Conservation (phyloP, 2,329 filamentous ascomycete genomes). For the Phialophora expanda region DNA sequence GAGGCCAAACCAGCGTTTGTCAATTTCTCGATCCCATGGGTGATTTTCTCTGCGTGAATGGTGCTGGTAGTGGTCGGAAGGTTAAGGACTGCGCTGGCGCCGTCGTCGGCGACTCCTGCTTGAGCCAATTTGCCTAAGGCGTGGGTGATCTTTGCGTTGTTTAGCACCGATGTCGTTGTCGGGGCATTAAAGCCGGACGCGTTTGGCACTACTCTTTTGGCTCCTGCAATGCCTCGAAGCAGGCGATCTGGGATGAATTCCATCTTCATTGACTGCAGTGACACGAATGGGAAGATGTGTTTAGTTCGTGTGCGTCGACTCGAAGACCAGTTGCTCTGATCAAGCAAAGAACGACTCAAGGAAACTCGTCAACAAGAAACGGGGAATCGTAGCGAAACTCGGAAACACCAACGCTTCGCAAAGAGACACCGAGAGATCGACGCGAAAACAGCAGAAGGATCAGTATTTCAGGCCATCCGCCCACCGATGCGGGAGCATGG, state of each 20-base stretch:
- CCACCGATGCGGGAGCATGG: slow-evolving; percentile 1
- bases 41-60: slow-evolving; percentile 27
- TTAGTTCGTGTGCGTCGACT: neutral
- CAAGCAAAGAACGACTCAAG: slow-evolving; percentile 20
- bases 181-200: slow-evolving; percentile 3
- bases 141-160: slow-evolving; percentile 26
- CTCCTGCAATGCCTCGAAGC: slow-evolving; percentile 14
- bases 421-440: slow-evolving; percentile 14
- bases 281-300: neutral
- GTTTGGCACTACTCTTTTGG: slow-evolving; percentile 18
- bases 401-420: slow-evolving; percentile 13
- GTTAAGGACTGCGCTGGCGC: slow-evolving; percentile 14
- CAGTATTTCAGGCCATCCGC: slow-evolving; percentile 9
- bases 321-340: neutral
- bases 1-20: slow-evolving; percentile 26
- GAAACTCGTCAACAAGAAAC: slow-evolving; percentile 14
- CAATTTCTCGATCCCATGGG: slow-evolving; percentile 25
- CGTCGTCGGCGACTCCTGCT: slow-evolving; percentile 30
- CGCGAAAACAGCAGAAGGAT: slow-evolving; percentile 13
- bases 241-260: slow-evolving; percentile 25
- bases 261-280: slow-evolving; percentile 15
- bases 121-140: slow-evolving; percentile 27
- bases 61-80: slow-evolving; percentile 19
- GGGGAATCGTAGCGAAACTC: slow-evolving; percentile 16
- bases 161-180: slow-evolving; percentile 17